A percentile compares a stretch with the other conserved stretches of the same genome.
Conservation (phyloP, 2,329 filamentous ascomycete species). For the Sphaerostilbella broomeana region DNA sequence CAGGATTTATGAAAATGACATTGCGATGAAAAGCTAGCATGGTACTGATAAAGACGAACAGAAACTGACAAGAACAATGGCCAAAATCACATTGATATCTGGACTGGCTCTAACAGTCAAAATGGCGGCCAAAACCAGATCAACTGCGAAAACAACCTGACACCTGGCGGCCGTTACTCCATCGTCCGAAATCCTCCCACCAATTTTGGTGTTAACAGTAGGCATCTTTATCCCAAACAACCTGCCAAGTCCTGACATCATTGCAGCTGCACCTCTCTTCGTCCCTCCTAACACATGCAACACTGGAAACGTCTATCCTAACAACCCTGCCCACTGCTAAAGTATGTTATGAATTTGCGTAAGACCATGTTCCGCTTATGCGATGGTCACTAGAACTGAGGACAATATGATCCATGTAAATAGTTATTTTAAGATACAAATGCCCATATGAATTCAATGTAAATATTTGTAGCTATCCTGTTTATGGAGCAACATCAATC, state of each 20-base stretch:
- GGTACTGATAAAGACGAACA: background rate
- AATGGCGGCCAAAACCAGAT: slow-evolving; percentile 19
- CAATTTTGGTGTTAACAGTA: slow-evolving; percentile 18
- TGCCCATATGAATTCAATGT: no score
- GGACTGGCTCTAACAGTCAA: slow-evolving; percentile 16
- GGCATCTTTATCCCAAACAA: background rate
- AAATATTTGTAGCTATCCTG: no score
- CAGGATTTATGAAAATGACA: background rate
- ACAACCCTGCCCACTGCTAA: slow-evolving; percentile 19
- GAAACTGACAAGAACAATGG: slow-evolving; percentile 13
- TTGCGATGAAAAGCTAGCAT: background rate
- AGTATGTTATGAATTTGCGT: background rate
- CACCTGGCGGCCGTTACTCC: slow-evolving; percentile 15
- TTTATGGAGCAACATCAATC: no score
- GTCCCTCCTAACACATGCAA: slow-evolving; percentile 18
- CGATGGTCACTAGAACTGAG: no score
- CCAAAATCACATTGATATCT: slow-evolving; percentile 19
- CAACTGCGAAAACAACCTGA: slow-evolving; percentile 18
- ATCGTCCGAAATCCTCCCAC: slow-evolving; percentile 19
- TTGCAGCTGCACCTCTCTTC: slow-evolving; percentile 16
- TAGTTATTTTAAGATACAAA: no score
- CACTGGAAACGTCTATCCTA: slow-evolving; percentile 17
- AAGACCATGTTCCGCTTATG: background rate
- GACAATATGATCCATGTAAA: no score
- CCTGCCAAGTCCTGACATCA: background rate